A percentile compares a stretch with the other conserved stretches of the same genome.
Evolutionary conservation across 495 filamentous ascomycete species (phyloP).

Genomic region (Parathielavia appendiculata): DNA sequence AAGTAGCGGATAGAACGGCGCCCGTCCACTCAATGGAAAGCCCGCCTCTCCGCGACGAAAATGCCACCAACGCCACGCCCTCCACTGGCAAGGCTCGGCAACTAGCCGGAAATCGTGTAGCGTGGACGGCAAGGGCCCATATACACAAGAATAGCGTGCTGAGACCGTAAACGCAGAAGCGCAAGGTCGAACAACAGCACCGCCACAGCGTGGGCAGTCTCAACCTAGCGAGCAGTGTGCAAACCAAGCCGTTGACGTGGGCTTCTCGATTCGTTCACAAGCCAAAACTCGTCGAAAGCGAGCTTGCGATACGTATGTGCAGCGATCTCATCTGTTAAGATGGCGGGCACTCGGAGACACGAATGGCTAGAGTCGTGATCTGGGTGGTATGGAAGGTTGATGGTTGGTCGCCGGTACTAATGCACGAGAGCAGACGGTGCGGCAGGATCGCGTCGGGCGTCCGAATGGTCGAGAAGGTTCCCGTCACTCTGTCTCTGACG

Average conservation of each 20-base stretch:
- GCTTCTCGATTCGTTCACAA: neutral
- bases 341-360: neutral
- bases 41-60: neutral
- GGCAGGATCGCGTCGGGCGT: too few species aligned
- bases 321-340: constrained; percentile 2
- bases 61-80: neutral
- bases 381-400: too few species aligned
- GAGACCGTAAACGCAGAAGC: neutral
- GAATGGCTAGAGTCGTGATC: neutral
- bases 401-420: neutral
- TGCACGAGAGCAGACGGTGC: neutral
- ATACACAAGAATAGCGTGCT: neutral
- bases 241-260: neutral
- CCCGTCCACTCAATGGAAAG: neutral
- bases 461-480: neutral
- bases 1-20: neutral
- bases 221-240: neutral
- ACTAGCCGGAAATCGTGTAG: neutral
- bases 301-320: neutral
- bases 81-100: neutral
- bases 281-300: too few species aligned
- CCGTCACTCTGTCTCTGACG: neutral
- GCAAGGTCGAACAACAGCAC: neutral
- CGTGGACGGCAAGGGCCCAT: neutral
- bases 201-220: neutral